These are phyloP conservation scores for Camellia japonica DNA, from an alignment of 148 eudicot species.

Conservation along the genomic window DNA sequence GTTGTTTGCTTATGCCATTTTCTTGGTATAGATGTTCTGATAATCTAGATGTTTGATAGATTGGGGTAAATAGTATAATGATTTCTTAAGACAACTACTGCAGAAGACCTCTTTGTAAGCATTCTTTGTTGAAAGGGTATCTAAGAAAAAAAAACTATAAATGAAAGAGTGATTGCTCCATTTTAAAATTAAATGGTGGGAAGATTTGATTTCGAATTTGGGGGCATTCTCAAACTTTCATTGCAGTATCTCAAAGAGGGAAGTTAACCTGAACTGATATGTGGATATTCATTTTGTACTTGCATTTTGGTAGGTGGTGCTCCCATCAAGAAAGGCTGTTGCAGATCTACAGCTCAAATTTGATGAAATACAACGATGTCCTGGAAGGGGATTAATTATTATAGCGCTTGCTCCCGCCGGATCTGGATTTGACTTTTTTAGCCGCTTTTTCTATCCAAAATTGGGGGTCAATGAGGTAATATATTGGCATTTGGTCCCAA, in stretches of 20 bases:
- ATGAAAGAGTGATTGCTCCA: not conserved
- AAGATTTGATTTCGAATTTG: not conserved
- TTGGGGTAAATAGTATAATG: no score
- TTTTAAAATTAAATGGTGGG: not conserved
- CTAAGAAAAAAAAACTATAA: not conserved
- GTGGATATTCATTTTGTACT: no score
- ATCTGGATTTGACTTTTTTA: constrained; percentile 1
- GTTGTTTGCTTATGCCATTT: no score
- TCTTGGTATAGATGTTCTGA: no score
- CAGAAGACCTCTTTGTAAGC: not conserved
- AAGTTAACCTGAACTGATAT: no score
- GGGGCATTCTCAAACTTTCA: not conserved
- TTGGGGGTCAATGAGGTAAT: not conserved
- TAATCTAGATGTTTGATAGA: no score
- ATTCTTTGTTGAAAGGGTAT: not conserved
- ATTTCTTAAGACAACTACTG: not conserved
- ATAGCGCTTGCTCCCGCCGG: not conserved
- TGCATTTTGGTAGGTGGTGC: no score
- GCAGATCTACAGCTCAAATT: no score
- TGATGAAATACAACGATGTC: no score
- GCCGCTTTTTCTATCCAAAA: not conserved
- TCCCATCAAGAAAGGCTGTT: no score
- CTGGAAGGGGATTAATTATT: no score
- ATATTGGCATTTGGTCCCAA: not conserved
- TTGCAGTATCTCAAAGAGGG: no score